phyloP scores from a whole-genome alignment of 768 basidiomycete genomes.

The Tephrocybe sp. region DNA sequence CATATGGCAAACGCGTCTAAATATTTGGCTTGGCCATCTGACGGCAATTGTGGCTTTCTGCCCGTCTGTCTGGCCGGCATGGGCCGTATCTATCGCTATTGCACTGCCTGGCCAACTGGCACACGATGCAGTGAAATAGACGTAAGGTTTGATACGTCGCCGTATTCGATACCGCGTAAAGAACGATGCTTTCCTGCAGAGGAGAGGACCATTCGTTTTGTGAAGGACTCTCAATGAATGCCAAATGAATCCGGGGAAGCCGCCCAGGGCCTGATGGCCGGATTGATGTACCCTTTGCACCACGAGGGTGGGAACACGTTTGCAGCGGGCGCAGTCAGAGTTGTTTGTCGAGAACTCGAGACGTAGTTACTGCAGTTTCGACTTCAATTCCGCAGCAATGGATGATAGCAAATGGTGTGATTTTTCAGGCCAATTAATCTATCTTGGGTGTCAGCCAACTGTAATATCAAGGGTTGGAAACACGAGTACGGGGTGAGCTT shows the following conservation, averaged over 20 bases:
- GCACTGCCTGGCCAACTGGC: constrained; percentile 11
- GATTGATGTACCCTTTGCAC: constrained; percentile 3
- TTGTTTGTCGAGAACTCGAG: too few relatives aligned
- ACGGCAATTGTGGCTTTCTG: constrained; percentile 8
- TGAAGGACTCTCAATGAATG: too few relatives aligned
- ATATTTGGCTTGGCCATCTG: constrained; percentile 11
- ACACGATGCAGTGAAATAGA: constrained; percentile 1
- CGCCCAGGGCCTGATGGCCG: constrained; percentile 5
- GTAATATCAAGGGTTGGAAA: too few relatives aligned
- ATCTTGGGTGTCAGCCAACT: too few relatives aligned
- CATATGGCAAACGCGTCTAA: constrained; percentile 6
- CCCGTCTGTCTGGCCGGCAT: constrained; percentile 3
- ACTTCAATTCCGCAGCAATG: too few relatives aligned
- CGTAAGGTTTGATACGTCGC: neutral
- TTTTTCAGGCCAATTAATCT: too few relatives aligned
- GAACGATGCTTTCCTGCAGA: neutral
- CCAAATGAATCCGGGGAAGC: neutral
- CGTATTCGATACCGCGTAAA: neutral
- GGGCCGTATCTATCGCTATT: constrained; percentile 1
- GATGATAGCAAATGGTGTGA: too few relatives aligned
- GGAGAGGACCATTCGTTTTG: neutral
- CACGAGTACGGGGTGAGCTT: constrained; percentile 7
- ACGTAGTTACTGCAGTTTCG: too few relatives aligned
- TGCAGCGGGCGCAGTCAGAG: constrained; percentile 8
- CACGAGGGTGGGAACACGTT: constrained; percentile 6